Base-by-base conservation (phyloP, 2,329 filamentous ascomycete species). In the Trichoderma asperellum region DNA sequence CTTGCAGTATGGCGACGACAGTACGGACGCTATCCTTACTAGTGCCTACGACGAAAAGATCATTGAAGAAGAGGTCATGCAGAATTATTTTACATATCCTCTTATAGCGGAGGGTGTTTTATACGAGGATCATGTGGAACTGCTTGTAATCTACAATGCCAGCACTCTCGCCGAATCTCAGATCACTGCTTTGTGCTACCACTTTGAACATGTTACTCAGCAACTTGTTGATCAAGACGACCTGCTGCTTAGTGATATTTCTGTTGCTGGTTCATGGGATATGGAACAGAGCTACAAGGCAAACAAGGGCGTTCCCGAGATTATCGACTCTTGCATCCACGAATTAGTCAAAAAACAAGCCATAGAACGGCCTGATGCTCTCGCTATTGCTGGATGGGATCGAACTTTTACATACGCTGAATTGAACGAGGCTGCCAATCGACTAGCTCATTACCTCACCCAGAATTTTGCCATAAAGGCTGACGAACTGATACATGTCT, bases 401-500 rank as follows among this genome's bases (percentile, higher is more conserved):
- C 68, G 64, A 11, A 18, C 32, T 0, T 60, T 71, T 32, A 70
- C 62, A 2, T 69, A 69, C 34, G 11, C n/a, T 10, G 61, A 60
- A 40, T 3, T 69, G 1, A 47, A 60, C 24, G 32, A 53, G n/a
- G 68, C 68, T 18, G 68, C 63, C 16, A 69, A 69, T 12, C 53
- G 55, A 21, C 49, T 69, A 34, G 24, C 61, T 0, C 29, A 69
- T 18, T 24, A 66, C 24, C 71, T 71, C 2, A 11, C 57, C 1
- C n/a, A 55, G 2, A 62, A 14, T 1, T 67, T 59, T 27, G 2
- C 11, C 1, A 24, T 71, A 6, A 67, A 63, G 14, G 1, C 27
- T 7, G 62, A 67, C 14, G 70, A 71, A 4, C 18, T 71, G 3
- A 71, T 78, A 0, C 73, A 73, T 2, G 56, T 79, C 0, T 77